phyloP scores from a whole-genome alignment of 768 basidiomycete species.

The Mycena kentingensis region DNA sequence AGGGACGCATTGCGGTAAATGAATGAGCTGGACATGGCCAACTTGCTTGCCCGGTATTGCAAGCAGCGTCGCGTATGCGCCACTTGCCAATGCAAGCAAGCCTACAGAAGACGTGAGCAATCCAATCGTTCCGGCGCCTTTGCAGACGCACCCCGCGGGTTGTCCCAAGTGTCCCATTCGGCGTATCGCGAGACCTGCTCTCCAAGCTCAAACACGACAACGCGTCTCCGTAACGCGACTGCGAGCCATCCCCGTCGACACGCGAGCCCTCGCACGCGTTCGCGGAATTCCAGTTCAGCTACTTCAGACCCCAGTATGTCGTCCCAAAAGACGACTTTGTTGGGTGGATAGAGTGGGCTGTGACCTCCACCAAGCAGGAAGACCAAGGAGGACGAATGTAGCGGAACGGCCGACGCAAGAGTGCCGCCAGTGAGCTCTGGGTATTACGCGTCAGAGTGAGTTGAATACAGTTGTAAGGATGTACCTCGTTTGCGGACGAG shows the following conservation, averaged over 20 bases:
- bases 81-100: constrained; percentile 78
- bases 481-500: constrained; percentile 82
- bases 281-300: constrained; percentile 87
- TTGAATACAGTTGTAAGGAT: constrained; percentile 22
- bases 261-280: constrained; percentile 76
- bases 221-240: constrained; percentile 76
- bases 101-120: constrained; percentile 41
- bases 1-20: constrained; percentile 76
- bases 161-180: constrained; percentile 89
- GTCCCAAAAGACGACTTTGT: constrained; percentile 92
- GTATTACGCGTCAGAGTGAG: constrained; percentile 22
- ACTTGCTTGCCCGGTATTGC: constrained; percentile 83
- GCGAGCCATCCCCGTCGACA: constrained; percentile 85
- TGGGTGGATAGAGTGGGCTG: constrained; percentile 87
- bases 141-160: constrained; percentile 75
- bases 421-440: constrained; percentile 80
- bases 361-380: constrained; percentile 87
- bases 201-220: constrained; percentile 75
- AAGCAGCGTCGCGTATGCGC: constrained; percentile 75
- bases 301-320: constrained; percentile 75
- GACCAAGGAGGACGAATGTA: constrained; percentile 79
- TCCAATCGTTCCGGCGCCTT: constrained; percentile 9
- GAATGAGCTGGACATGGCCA: constrained; percentile 87
- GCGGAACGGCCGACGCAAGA: constrained; percentile 70
- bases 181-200: constrained; percentile 61